Percentiles rank a stretch among this genome's conserved stretches.
Conservation (phyloP, 305 asterid genomes). For the Fraxinus velutina region DNA sequence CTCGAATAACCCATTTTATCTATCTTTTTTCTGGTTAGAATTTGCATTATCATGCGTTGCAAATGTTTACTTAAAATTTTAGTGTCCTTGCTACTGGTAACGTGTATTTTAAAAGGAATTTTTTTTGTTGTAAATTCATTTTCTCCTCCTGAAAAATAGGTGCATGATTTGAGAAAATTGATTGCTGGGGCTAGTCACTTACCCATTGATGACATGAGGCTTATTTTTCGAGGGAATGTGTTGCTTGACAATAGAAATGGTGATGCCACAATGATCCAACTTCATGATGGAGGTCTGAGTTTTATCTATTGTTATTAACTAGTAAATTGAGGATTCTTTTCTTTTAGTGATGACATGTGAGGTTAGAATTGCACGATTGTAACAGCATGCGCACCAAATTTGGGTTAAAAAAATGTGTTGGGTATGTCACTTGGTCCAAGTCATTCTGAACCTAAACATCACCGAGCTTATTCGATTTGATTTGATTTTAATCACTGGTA, state of each 20-base stretch:
- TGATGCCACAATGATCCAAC: constrained; percentile 43
- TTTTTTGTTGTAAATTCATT: not conserved
- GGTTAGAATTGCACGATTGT: not conserved
- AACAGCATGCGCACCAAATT: not conserved
- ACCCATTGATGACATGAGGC: constrained; percentile 54
- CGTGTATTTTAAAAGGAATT: not conserved
- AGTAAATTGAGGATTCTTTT: constrained; percentile 14
- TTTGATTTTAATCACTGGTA: not conserved
- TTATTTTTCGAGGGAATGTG: constrained; percentile 69
- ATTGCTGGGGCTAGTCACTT: constrained; percentile 52
- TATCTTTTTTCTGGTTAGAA: not conserved
- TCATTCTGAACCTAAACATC: not conserved
- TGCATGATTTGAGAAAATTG: constrained; percentile 73
- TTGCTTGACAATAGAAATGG: constrained; percentile 57
- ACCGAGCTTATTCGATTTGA: not conserved
- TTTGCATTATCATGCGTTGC: not conserved
- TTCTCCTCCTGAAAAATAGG: constrained; percentile 41
- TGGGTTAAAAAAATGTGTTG: not conserved
- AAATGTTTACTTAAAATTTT: not conserved
- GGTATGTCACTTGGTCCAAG: not conserved
- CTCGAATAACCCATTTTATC: not conserved
- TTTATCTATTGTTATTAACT: constrained; percentile 14
- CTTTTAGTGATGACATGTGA: constrained; percentile 9
- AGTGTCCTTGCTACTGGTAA: not conserved
- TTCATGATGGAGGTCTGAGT: constrained; percentile 62